Evolutionary conservation across 768 basidiomycete genomes (phyloP), one percentile per base, ranked within the genome.

Genomic region (Mycena metata): DNA sequence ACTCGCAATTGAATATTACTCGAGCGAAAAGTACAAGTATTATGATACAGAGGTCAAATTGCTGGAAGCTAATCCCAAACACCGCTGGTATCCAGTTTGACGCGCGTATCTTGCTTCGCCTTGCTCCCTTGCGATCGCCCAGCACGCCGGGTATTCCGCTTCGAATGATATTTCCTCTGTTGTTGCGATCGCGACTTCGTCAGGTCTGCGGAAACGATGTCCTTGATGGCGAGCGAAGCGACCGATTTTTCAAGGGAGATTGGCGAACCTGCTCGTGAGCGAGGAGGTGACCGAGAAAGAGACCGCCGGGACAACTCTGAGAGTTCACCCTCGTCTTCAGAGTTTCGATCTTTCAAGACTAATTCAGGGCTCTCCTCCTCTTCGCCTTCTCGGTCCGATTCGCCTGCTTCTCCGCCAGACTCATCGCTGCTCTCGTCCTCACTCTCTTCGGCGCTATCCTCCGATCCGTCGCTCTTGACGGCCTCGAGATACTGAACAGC

Each of bases 51-150:
- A 12, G 6, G n/a, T n/a, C n/a, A n/a, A n/a, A n/a, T n/a, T n/a
- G n/a, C n/a, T n/a, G n/a, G n/a, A 39, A 33, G 39, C 43, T 79
- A 90, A 51, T 87, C 88, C 90, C 90, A 93, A 45, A 89, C 78
- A 19, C 87, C 88, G 74, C 83, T 82, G 58, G 81, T 82, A 74
- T 91, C 91, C 46, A 87, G 55, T 73, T 88, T 89, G 13, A 94
- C 85, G 65, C 87, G 83, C 35, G 80, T 86, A 74, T 95, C 93
- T 75, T 90, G 89, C 80, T 95, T 96, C 61, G 90, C 90, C 77
- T 96, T 96, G 76, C 92, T 95, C 23, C 95, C 95, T 71, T 90
- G 89, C 24, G 89, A 82, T 43, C 93, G 83, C 26, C 92, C 92
- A 33, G 84, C 87, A 62, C 88, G 83, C 60, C 87, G 85, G 4